Base-by-base conservation (phyloP, 1,139 yeast species). In the Yamadazyma diddensiae region DNA sequence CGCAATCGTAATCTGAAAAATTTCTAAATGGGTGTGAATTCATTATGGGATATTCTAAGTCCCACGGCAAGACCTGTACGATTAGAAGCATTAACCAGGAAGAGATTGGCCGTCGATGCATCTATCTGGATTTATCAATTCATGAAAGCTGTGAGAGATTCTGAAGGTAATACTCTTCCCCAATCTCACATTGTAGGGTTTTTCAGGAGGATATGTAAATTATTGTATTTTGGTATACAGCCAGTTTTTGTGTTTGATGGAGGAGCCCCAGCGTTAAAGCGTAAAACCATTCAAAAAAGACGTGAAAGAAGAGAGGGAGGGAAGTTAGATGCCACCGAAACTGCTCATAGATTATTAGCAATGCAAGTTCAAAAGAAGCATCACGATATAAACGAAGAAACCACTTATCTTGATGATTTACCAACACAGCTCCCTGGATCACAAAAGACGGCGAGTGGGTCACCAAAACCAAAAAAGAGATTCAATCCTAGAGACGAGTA, bases 81-180 rank as follows among this genome's bases (percentile, higher is more conserved):
- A 34, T 70, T 94, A 20, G 98, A 92, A 53, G 82, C 95, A 0
- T 67, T 92, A 26, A 64, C 78, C 13, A 77, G 88, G 39, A 83
- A 83, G 53, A 69, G 75, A 37, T 65, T 94, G 47, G 98, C 98
- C 0, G 94, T 94, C 8, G 99, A 94, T 65, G 99, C 98, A 0
- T 90, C 97, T 2, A 94, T 94, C 45, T 94, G 99, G 99, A 85
- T 94, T 35, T 94, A 94, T 54, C 99, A 94, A 56, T 94, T 94
- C 52, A 65, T 94, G 43, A 92, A 90, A 53, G 98, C 98, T 1
- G 94, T 92, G 15, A 70, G 98, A 46, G 96, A 88, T 52, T 63
- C 76, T 27, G 84, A 84, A 26, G 98, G 97, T 12, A 77, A 84
- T 41, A 77, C 86, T 1, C 57, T 92, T 40, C 73, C 74, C 24